These are phyloP conservation scores for Cutaneotrichosporon curvatum DNA, from an alignment of 1,284 basidiomycete genomes.

Conservation along the genomic window DNA sequence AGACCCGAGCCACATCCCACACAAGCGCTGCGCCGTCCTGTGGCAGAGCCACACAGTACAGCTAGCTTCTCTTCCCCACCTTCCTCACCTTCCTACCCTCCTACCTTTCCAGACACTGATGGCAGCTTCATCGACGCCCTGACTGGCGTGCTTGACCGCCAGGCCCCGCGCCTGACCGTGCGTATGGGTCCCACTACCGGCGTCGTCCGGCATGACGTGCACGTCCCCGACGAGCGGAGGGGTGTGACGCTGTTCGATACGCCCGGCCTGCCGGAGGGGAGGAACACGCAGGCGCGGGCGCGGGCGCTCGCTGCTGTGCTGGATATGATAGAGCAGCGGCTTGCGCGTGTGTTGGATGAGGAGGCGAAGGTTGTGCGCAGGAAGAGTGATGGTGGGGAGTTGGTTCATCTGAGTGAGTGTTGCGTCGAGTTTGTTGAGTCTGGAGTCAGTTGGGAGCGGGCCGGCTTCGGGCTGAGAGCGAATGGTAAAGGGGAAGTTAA, in stretches of 20 bases:
- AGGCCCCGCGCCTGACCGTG: neutral
- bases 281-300: conserved; percentile 6
- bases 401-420: conserved; percentile 37
- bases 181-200: conserved; percentile 9
- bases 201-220: conserved; percentile 9
- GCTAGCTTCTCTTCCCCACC: too few species aligned
- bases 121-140: conserved; percentile 15
- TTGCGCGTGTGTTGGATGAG: conserved; percentile 32
- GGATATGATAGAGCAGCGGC: conserved; percentile 34
- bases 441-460: too few species aligned
- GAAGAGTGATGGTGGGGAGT: conserved; percentile 29
- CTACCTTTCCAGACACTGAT: neutral
- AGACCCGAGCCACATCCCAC: conserved; percentile 13
- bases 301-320: conserved; percentile 29
- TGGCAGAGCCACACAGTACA: too few species aligned
- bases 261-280: conserved; percentile 26
- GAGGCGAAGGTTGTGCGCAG: conserved; percentile 36
- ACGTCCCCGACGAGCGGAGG: conserved; percentile 7
- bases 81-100: too few species aligned
- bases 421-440: neutral
- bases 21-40: too few species aligned
- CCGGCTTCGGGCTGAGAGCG: neutral
- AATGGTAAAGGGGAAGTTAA: neutral
- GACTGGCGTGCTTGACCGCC: conserved; percentile 12
- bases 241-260: conserved; percentile 29